Conservation (phyloP, 345 rosid genomes). For the Brassica incana region DNA sequence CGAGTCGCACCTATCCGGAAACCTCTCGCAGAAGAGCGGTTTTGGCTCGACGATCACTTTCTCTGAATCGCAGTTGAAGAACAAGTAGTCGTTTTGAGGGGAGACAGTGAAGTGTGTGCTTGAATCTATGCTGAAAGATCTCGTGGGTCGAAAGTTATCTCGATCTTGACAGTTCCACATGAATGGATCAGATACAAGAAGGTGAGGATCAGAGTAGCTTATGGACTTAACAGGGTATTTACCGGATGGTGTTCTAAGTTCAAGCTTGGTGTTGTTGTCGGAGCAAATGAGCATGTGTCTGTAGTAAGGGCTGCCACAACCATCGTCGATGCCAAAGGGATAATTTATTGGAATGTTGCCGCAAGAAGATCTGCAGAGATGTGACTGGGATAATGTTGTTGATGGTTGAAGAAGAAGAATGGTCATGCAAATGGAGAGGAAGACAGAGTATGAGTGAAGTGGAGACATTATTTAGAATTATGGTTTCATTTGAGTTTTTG, state of each 20-base stretch:
- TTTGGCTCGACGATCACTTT: slow-evolving; percentile 75
- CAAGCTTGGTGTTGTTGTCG: slow-evolving; percentile 50
- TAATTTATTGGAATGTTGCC: slow-evolving; percentile 68
- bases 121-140: slow-evolving; percentile 84
- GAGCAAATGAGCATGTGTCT: slow-evolving; percentile 77
- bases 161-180: slow-evolving; percentile 90
- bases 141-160: slow-evolving; percentile 63
- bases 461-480: slow-evolving; percentile 25
- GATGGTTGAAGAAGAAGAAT: slow-evolving; percentile 18
- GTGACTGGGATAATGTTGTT: slow-evolving; percentile 43
- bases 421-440: slow-evolving; percentile 19
- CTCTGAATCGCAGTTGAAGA: slow-evolving; percentile 78
- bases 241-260: slow-evolving; percentile 85
- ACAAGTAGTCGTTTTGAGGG: slow-evolving; percentile 79
- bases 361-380: slow-evolving; percentile 66
- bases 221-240: slow-evolving; percentile 66
- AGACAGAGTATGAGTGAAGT: slow-evolving; percentile 29
- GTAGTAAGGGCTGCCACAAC: slow-evolving; percentile 89
- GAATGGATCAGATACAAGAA: slow-evolving; percentile 67
- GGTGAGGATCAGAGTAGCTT: slow-evolving; percentile 81
- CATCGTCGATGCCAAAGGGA: slow-evolving; percentile 81
- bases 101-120: slow-evolving; percentile 81
- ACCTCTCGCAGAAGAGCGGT: slow-evolving; percentile 80
- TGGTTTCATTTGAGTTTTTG: slow-evolving; percentile 2
- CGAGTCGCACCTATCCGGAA: slow-evolving; percentile 86